Percentiles rank a stretch among this genome's conserved stretches.
These are phyloP conservation scores for Funneliformis geosporum DNA, from an alignment of 192 early-diverging fungal genomes.

Conservation along the genomic window DNA sequence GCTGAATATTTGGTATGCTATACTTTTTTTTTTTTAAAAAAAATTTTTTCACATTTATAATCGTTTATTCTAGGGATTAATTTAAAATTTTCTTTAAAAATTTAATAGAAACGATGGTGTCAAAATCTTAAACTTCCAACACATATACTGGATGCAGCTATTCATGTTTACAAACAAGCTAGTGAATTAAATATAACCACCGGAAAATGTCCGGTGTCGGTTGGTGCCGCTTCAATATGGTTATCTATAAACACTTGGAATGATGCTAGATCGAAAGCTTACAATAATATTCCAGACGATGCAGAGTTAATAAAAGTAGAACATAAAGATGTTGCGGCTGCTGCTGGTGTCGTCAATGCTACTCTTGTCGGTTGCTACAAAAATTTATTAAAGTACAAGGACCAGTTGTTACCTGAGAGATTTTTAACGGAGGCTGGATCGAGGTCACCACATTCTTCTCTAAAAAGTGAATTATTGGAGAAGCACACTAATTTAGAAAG, in stretches of 20 bases:
- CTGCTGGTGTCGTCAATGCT: conserved; percentile 60
- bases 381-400: conserved; percentile 44
- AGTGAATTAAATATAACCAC: conserved; percentile 59
- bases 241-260: conserved; percentile 62
- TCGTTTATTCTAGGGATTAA: conserved; percentile 8
- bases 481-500: neutral
- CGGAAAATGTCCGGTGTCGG: conserved; percentile 64
- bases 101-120: conserved; percentile 58
- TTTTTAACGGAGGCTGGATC: conserved; percentile 39
- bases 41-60: neutral
- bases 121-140: conserved; percentile 52
- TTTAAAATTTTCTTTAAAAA: neutral
- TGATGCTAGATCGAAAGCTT: conserved; percentile 34
- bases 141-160: conserved; percentile 54
- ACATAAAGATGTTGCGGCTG: conserved; percentile 57
- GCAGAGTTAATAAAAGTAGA: conserved; percentile 46
- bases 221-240: conserved; percentile 65
- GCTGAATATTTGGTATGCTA: conserved; percentile 50
- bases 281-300: conserved; percentile 40
- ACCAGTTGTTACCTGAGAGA: conserved; percentile 40
- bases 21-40: conserved; percentile 9
- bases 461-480: neutral
- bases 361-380: conserved; percentile 62
- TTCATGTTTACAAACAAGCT: conserved; percentile 57
- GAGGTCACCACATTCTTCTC: neutral